These are phyloP conservation scores for Chaetomiaceae sp. DNA, from an alignment of 2,329 filamentous ascomycete genomes.

Conservation along the genomic window DNA sequence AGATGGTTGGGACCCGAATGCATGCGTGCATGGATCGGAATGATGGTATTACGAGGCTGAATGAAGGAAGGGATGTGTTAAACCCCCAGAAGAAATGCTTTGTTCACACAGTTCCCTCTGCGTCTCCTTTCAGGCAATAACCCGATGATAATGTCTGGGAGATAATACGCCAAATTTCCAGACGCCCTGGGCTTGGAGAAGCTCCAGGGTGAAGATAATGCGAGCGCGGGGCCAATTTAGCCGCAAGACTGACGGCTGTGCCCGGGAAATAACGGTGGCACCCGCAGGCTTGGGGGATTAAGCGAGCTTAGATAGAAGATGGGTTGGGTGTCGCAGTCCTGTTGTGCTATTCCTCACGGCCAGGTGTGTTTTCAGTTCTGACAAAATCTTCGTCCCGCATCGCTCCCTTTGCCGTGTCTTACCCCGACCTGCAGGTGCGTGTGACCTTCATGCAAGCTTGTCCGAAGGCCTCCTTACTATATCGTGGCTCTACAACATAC, in stretches of 20 bases:
- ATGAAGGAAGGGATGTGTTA: slow-evolving; percentile 8
- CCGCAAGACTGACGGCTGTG: too few species aligned
- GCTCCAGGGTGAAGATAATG: neutral
- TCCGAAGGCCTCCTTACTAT: too few species aligned
- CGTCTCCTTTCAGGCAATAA: neutral
- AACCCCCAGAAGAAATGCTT: neutral
- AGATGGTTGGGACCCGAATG: too few species aligned
- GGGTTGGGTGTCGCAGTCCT: neutral
- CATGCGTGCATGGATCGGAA: too few species aligned
- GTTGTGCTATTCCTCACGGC: too few species aligned
- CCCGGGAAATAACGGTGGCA: neutral
- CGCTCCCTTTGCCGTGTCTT: neutral
- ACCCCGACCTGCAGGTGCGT: neutral
- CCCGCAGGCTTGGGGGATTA: neutral
- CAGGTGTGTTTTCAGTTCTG: too few species aligned
- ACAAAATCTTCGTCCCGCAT: neutral
- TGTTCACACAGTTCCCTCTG: too few species aligned
- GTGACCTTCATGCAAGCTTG: too few species aligned
- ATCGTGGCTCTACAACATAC: too few species aligned
- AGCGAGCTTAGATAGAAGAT: neutral
- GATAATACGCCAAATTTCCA: too few species aligned
- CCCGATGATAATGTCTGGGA: too few species aligned
- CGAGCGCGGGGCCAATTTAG: neutral
- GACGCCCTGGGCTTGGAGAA: neutral
- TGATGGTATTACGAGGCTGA: slow-evolving; percentile 22